Percentiles rank a stretch among this genome's conserved stretches.
These are phyloP conservation scores for Lepidium didymum DNA, from an alignment of 345 rosid genomes.

Conservation along the genomic window DNA sequence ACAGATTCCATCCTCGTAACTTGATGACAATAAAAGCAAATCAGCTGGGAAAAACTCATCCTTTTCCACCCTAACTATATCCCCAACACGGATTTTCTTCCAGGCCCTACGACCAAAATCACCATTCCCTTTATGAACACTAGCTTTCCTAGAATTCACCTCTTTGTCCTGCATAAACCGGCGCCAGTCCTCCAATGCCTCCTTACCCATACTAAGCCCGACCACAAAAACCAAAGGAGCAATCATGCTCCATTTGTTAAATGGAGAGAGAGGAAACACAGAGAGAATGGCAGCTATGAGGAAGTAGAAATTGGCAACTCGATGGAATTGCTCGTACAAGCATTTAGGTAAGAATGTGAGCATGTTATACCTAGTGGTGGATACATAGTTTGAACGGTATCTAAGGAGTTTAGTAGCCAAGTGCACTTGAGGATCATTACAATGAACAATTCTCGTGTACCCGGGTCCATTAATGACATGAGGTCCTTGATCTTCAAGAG, in stretches of 20 bases:
- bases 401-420: constrained; percentile 33
- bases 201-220: constrained; percentile 68
- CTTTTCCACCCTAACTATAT: constrained; percentile 51
- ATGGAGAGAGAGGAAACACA: constrained; percentile 40
- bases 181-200: constrained; percentile 72
- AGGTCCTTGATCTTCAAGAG: constrained; percentile 25
- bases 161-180: constrained; percentile 42
- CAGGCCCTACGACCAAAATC: constrained; percentile 40
- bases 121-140: constrained; percentile 41
- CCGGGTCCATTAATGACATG: constrained; percentile 24
- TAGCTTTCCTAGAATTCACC: constrained; percentile 43
- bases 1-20: constrained; percentile 74
- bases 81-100: constrained; percentile 57
- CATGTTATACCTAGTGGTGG: constrained; percentile 56
- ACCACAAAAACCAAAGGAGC: constrained; percentile 58
- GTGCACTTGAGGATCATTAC: constrained; percentile 50
- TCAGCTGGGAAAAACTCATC: constrained; percentile 63
- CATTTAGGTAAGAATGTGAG: constrained; percentile 59
- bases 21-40: constrained; percentile 57
- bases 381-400: constrained; percentile 44
- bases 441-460: constrained; percentile 25
- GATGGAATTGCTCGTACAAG: constrained; percentile 71
- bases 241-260: constrained; percentile 39
- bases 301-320: constrained; percentile 72
- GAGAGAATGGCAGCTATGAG: constrained; percentile 52